phyloP scores from a whole-genome alignment of 2,329 filamentous ascomycete genomes.

The Sporothrix humicola region DNA sequence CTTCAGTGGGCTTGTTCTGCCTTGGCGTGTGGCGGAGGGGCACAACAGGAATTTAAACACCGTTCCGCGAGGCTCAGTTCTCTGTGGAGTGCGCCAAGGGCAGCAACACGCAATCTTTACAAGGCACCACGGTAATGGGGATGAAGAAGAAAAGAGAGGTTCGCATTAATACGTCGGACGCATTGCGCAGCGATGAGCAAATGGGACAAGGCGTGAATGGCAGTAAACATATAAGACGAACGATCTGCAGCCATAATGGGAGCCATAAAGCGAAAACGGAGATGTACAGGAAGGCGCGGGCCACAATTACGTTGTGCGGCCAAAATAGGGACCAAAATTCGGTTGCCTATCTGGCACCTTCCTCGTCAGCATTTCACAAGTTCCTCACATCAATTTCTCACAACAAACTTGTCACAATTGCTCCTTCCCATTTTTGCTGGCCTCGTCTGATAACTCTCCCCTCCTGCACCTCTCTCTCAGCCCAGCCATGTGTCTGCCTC shows the following conservation, averaged over 20 bases:
- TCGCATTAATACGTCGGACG: too few species aligned
- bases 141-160: background rate
- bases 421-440: background rate
- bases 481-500: conserved; percentile 14
- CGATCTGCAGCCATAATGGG: background rate
- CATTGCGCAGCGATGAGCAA: background rate
- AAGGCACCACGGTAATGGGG: conserved; percentile 18
- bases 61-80: conserved; percentile 13
- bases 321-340: background rate
- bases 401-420: background rate
- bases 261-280: conserved; percentile 16
- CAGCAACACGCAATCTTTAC: conserved; percentile 2
- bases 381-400: background rate
- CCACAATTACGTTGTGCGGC: background rate
- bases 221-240: background rate
- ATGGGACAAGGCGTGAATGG: background rate
- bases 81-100: conserved; percentile 5
- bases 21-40: conserved; percentile 18
- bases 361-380: background rate
- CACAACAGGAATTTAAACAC: background rate
- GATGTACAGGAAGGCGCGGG: background rate
- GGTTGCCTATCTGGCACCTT: conserved; percentile 5
- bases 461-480: conserved; percentile 17
- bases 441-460: conserved; percentile 11
- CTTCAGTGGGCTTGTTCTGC: background rate